These are phyloP conservation scores for Zymoseptoria brevis DNA, from an alignment of 2,329 filamentous ascomycete genomes.

Conservation along the genomic window DNA sequence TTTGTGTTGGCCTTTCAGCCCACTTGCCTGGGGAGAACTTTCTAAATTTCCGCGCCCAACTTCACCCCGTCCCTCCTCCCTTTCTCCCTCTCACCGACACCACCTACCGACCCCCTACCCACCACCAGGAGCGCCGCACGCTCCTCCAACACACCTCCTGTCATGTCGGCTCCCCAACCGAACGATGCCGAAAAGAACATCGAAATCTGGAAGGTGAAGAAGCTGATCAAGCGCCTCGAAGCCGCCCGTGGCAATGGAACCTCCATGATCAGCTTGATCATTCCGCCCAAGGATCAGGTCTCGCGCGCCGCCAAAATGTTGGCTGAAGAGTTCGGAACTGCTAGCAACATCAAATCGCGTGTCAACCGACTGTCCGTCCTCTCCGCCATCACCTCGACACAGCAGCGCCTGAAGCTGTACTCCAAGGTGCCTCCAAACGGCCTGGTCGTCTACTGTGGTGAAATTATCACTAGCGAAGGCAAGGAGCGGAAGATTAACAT, in stretches of 20 bases:
- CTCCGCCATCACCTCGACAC: slow-evolving; percentile 96
- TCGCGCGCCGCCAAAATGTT: slow-evolving; percentile 98
- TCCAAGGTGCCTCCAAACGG: slow-evolving; percentile 98
- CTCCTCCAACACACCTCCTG: slow-evolving; percentile 36
- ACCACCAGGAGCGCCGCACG: slow-evolving; percentile 6
- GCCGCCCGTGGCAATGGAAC: slow-evolving; percentile 96
- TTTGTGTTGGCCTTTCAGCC: too few species aligned
- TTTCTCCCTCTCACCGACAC: slow-evolving; percentile 4
- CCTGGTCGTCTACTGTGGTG: slow-evolving; percentile 96
- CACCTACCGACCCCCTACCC: neutral
- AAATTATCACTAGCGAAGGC: slow-evolving; percentile 98
- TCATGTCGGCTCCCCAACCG: slow-evolving; percentile 76
- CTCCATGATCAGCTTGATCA: slow-evolving; percentile 98
- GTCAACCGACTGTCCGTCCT: slow-evolving; percentile 97
- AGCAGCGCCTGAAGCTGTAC: slow-evolving; percentile 98
- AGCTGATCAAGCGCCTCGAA: slow-evolving; percentile 97
- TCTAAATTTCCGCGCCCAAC: slow-evolving; percentile 4
- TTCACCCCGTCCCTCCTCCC: neutral
- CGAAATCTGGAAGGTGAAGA: slow-evolving; percentile 97
- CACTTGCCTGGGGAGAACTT: neutral
- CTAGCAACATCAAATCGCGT: slow-evolving; percentile 98
- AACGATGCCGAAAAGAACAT: slow-evolving; percentile 98
- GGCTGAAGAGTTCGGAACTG: slow-evolving; percentile 84
- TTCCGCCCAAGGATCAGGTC: slow-evolving; percentile 96
- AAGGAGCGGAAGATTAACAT: slow-evolving; percentile 99